Evolutionary conservation across 768 basidiomycete species (phyloP).

Genomic region (Tulasnella sp.): DNA sequence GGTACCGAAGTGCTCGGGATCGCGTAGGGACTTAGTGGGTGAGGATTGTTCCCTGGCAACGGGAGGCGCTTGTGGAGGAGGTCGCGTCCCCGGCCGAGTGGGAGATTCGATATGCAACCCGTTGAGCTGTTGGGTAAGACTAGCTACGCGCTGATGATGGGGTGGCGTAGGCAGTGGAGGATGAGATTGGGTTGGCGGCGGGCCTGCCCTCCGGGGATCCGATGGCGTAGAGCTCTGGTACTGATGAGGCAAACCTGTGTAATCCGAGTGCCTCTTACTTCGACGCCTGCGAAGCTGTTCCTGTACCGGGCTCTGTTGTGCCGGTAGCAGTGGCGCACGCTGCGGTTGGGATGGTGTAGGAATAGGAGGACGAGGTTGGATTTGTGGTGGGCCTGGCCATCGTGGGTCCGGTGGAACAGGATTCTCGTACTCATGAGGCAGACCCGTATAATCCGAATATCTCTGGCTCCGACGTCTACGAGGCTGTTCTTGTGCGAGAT

Average conservation of each 20-base stretch:
- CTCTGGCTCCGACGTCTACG: background rate
- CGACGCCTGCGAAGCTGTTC: background rate
- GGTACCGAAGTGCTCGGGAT: background rate
- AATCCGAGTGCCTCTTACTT: conserved; percentile 2
- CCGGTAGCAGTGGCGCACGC: background rate
- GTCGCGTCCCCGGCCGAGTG: background rate
- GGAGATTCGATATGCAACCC: background rate
- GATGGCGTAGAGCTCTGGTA: background rate
- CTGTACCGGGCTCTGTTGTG: background rate
- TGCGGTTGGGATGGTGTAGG: background rate
- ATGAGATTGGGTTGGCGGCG: background rate
- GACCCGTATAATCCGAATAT: conserved; percentile 4
- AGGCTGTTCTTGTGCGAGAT: background rate
- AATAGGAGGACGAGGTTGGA: background rate
- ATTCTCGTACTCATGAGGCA: background rate
- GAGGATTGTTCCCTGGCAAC: background rate
- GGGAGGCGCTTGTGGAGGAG: background rate
- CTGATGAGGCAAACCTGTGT: background rate
- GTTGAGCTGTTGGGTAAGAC: background rate
- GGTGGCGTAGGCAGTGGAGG: background rate
- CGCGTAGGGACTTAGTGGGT: background rate
- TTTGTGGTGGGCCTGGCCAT: background rate
- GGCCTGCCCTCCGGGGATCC: background rate
- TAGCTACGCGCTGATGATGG: background rate
- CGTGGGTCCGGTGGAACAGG: background rate